Evolutionary conservation across 768 basidiomycete species (phyloP).

Genomic region (Collybiopsis luxurians): DNA sequence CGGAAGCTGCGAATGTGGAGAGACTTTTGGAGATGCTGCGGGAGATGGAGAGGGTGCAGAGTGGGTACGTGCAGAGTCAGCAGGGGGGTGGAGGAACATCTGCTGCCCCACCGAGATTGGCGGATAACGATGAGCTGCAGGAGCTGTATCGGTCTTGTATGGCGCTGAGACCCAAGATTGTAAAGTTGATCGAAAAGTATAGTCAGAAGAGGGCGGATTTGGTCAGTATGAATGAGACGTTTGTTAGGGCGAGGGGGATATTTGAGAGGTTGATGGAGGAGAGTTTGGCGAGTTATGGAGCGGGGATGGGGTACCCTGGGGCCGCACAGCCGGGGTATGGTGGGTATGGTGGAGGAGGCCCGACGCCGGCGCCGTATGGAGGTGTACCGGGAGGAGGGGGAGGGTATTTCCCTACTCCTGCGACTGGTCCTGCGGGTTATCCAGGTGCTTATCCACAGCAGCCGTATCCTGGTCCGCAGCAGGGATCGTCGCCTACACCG

Average conservation of each 20-base stretch:
- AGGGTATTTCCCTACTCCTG: neutral
- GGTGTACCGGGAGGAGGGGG: neutral
- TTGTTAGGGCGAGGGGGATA: slow-evolving; percentile 82
- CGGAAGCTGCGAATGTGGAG: slow-evolving; percentile 84
- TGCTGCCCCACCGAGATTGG: slow-evolving; percentile 23
- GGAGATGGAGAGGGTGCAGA: slow-evolving; percentile 68
- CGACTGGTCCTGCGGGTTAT: neutral
- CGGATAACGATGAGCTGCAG: slow-evolving; percentile 92
- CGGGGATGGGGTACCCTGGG: slow-evolving; percentile 34
- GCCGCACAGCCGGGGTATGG: too few species aligned
- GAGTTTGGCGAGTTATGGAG: slow-evolving; percentile 71
- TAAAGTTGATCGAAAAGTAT: slow-evolving; percentile 95
- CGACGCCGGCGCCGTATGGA: neutral
- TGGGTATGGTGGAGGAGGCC: neutral
- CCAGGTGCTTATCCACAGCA: neutral
- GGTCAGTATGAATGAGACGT: slow-evolving; percentile 92
- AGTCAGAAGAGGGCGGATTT: slow-evolving; percentile 96
- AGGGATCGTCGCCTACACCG: neutral
- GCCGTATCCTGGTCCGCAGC: neutral
- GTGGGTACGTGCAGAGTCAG: slow-evolving; percentile 38
- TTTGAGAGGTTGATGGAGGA: slow-evolving; percentile 96
- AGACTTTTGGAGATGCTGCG: slow-evolving; percentile 73
- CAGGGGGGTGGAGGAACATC: neutral
- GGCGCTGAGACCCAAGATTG: slow-evolving; percentile 89
- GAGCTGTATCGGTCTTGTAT: slow-evolving; percentile 91